phyloP scores from a whole-genome alignment of 768 basidiomycete species.

The Tubosaeta brunneosetosa region DNA sequence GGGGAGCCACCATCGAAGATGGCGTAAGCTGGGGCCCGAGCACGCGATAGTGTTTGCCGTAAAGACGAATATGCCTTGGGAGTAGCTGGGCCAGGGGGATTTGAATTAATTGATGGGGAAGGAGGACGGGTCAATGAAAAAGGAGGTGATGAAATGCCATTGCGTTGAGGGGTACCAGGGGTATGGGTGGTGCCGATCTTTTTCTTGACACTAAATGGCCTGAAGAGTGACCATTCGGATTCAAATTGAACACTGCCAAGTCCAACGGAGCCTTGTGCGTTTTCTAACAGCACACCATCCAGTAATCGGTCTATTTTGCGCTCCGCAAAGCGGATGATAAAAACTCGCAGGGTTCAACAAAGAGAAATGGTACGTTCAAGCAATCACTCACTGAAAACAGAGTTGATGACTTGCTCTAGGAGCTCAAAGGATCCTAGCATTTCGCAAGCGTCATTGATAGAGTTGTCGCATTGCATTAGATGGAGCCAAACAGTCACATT shows the following conservation, averaged over 20 bases:
- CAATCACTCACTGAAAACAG: conserved; percentile 72
- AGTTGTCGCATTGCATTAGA: conserved; percentile 80
- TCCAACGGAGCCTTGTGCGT: conserved; percentile 69
- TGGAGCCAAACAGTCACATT: conserved; percentile 90
- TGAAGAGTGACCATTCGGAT: conserved; percentile 90
- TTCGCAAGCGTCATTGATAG: conserved; percentile 75
- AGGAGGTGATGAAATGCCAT: conserved; percentile 43
- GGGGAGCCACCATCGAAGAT: conserved; percentile 45
- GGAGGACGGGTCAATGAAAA: conserved; percentile 44
- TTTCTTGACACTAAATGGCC: conserved; percentile 65
- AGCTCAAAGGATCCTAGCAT: conserved; percentile 79
- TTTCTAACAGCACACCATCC: conserved; percentile 78
- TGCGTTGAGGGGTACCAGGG: conserved; percentile 30
- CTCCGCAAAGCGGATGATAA: conserved; percentile 91
- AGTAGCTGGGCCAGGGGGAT: conserved; percentile 40
- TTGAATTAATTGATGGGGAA: conserved; percentile 46
- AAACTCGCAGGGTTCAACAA: conserved; percentile 50
- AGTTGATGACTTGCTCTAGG: conserved; percentile 90
- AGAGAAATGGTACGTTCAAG: background rate
- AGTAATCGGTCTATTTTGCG: conserved; percentile 82
- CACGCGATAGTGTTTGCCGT: conserved; percentile 56
- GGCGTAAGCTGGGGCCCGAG: conserved; percentile 47
- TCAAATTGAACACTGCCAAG: conserved; percentile 88
- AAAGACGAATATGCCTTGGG: conserved; percentile 64
- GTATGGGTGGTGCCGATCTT: conserved; percentile 34